These are phyloP conservation scores for Trypanosoma platydactyli DNA, from an alignment of 208 protist genomes.

Conservation along the genomic window DNA sequence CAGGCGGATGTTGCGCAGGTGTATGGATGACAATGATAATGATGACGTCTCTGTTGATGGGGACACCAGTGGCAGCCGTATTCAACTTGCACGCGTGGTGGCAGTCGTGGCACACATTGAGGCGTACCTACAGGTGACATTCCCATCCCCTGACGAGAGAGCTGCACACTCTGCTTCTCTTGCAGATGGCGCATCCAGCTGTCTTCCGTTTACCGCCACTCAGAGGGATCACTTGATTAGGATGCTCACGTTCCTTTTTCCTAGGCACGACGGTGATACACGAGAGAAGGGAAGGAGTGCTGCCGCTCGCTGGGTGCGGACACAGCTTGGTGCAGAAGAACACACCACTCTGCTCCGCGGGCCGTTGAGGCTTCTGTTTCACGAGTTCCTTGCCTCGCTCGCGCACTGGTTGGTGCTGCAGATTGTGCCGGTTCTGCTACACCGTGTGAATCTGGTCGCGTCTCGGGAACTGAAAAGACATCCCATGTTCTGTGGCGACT, in stretches of 20 bases:
- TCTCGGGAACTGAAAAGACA: neutral
- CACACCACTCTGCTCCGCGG: neutral
- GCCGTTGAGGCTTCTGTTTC: slow-evolving; percentile 7
- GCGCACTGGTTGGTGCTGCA: slow-evolving; percentile 15
- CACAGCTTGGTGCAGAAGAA: neutral
- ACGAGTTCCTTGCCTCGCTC: slow-evolving; percentile 14
- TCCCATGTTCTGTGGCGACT: neutral
- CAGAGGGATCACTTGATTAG: slow-evolving; percentile 11
- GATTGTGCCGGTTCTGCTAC: neutral
- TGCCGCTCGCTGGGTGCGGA: slow-evolving; percentile 5
- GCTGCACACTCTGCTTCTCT: neutral
- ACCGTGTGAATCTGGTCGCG: neutral
- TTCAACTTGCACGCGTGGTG: slow-evolving; percentile 8
- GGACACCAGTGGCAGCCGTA: neutral
- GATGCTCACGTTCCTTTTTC: slow-evolving; percentile 10
- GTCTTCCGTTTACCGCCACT: slow-evolving; percentile 1
- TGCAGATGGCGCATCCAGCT: neutral
- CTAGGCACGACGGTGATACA: neutral
- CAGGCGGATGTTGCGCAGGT: neutral
- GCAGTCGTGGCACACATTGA: slow-evolving; percentile 20
- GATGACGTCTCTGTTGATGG: neutral
- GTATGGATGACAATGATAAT: neutral
- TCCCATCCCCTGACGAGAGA: neutral
- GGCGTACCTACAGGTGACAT: neutral
- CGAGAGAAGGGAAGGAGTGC: neutral